A percentile compares a stretch with the other conserved stretches of the same genome.
These are phyloP conservation scores for Podospora comata DNA, from an alignment of 495 filamentous ascomycete genomes.

Conservation along the genomic window DNA sequence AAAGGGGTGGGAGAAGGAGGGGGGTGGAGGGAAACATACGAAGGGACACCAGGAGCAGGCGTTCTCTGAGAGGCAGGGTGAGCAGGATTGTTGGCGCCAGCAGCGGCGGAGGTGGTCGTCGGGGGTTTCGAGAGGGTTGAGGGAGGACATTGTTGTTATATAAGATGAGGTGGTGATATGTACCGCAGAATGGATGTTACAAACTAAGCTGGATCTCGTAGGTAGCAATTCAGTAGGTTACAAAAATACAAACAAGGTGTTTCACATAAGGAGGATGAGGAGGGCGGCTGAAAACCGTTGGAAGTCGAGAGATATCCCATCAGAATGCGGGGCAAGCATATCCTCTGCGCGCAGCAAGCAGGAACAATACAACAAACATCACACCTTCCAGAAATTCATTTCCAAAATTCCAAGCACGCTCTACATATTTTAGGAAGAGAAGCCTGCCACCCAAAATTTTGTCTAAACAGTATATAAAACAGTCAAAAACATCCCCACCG, in stretches of 20 bases:
- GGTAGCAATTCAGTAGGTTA: background rate
- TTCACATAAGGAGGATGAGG: background rate
- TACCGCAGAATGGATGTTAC: background rate
- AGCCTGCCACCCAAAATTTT: background rate
- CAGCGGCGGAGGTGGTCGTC: slow-evolving; percentile 41
- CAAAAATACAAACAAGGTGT: background rate
- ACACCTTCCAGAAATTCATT: background rate
- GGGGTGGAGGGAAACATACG: slow-evolving; percentile 30
- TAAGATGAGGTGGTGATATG: background rate
- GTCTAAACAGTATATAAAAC: background rate
- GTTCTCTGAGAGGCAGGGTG: slow-evolving; percentile 37
- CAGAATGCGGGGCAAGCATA: background rate
- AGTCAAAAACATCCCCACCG: background rate
- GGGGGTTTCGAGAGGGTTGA: background rate
- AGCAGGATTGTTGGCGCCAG: slow-evolving; percentile 47
- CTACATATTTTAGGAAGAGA: no score
- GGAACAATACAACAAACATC: background rate
- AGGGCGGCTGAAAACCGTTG: background rate
- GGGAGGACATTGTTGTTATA: slow-evolving; percentile 2
- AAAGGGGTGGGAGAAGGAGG: background rate
- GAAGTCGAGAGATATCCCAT: background rate
- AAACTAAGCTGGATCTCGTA: background rate
- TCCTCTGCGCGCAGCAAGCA: background rate
- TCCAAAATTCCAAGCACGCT: background rate
- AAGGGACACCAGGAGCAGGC: slow-evolving; percentile 53